These are phyloP conservation scores for Hansenula anomala DNA, from an alignment of 1,139 yeast species.

Conservation along the genomic window DNA sequence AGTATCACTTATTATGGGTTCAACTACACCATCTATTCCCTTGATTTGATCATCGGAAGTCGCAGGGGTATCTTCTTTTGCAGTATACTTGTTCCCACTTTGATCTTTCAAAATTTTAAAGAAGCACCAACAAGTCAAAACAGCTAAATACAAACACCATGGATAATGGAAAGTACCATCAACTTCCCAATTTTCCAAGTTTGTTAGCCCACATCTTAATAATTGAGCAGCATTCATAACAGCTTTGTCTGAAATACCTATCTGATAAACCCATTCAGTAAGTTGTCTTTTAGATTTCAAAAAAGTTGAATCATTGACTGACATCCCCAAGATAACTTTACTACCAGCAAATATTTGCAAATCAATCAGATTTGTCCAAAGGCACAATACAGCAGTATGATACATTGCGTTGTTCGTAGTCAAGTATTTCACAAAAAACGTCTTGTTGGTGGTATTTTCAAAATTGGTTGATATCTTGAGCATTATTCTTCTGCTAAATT, in stretches of 20 bases:
- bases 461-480: conserved; percentile 1
- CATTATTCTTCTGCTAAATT: conserved; percentile 3
- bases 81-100: no score
- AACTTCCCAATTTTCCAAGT: conserved; percentile 11
- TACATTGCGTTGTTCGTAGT: conserved; percentile 12
- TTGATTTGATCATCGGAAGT: no score
- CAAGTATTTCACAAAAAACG: conserved; percentile 4
- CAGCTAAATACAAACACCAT: conserved; percentile 21
- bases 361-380: conserved; percentile 9
- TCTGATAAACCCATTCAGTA: conserved; percentile 4
- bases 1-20: neutral
- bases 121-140: conserved; percentile 18
- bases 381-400: conserved; percentile 8
- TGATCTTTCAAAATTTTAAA: conserved; percentile 1
- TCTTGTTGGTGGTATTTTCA: conserved; percentile 3
- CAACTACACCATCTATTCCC: neutral
- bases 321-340: neutral
- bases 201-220: conserved; percentile 15
- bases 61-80: no score
- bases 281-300: conserved; percentile 2
- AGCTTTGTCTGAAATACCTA: conserved; percentile 9
- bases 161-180: conserved; percentile 17
- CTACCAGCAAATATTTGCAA: conserved; percentile 7
- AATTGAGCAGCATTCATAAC: conserved; percentile 21
- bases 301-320: conserved; percentile 1